Conservation (phyloP, 2,329 filamentous ascomycete genomes). For the Claviceps fusiformis region DNA sequence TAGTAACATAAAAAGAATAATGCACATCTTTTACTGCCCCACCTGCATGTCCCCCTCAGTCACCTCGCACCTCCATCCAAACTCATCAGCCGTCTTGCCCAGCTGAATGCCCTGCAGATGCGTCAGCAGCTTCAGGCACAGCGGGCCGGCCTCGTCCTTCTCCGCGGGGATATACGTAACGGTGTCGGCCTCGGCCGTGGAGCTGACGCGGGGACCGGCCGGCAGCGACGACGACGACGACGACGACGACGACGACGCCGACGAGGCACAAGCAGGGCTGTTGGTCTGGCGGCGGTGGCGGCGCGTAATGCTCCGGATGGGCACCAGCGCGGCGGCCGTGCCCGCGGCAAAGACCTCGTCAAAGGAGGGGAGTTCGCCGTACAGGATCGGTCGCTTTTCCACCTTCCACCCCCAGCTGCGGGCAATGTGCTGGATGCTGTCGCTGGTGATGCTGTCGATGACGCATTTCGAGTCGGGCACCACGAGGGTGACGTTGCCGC, state of each 20-base stretch:
- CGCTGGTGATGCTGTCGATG: constrained; percentile 74
- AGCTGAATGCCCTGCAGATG: constrained; percentile 77
- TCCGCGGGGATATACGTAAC: constrained; percentile 40
- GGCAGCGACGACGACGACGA: constrained; percentile 9
- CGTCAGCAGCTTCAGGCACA: constrained; percentile 57
- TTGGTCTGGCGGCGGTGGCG: constrained; percentile 15
- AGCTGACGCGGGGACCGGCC: constrained; percentile 25
- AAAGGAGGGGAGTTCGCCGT: constrained; percentile 39
- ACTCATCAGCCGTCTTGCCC: constrained; percentile 62
- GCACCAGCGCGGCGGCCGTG: constrained; percentile 81
- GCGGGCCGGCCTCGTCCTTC: constrained; percentile 57
- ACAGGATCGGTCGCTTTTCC: constrained; percentile 59
- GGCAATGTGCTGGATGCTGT: constrained; percentile 65
- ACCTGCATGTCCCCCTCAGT: constrained; percentile 31
- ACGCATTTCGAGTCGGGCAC: constrained; percentile 81
- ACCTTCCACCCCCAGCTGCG: constrained; percentile 71
- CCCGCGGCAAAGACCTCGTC: constrained; percentile 80
- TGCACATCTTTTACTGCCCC: not conserved
- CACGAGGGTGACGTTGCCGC: constrained; percentile 49
- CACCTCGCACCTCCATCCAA: constrained; percentile 54
- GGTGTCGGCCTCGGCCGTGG: constrained; percentile 28
- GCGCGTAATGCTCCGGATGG: constrained; percentile 80
- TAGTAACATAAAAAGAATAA: no score
- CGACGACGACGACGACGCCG: not conserved
- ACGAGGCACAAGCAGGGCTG: no score